Evolutionary conservation across 1,284 basidiomycete species (phyloP).

Genomic region (Ganoderma lingzhi): DNA sequence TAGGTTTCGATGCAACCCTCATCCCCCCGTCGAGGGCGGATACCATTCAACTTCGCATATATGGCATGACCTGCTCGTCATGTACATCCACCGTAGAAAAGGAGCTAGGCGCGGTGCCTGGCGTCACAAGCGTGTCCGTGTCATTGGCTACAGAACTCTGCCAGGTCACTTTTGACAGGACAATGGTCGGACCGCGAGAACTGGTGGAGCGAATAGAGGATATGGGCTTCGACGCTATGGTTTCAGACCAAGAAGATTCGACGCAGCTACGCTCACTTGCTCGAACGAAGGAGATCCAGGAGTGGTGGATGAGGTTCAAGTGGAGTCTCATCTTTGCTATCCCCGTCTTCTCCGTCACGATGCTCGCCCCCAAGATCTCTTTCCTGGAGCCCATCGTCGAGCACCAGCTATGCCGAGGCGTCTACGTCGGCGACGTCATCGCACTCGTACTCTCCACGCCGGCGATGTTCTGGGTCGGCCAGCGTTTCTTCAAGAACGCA

Average conservation of each 20-base stretch:
- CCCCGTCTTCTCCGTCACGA: slow-evolving; percentile 93
- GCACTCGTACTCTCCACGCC: slow-evolving; percentile 88
- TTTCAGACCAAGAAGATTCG: slow-evolving; percentile 83
- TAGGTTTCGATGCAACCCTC: slow-evolving; percentile 89
- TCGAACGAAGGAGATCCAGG: slow-evolving; percentile 90
- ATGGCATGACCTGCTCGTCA: slow-evolving; percentile 91
- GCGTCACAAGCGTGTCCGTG: slow-evolving; percentile 77
- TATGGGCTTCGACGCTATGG: slow-evolving; percentile 90
- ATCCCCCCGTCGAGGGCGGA: slow-evolving; percentile 73
- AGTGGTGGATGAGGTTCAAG: slow-evolving; percentile 88
- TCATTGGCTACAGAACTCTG: slow-evolving; percentile 80
- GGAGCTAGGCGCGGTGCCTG: slow-evolving; percentile 75
- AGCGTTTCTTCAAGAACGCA: slow-evolving; percentile 88
- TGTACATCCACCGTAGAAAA: slow-evolving; percentile 85
- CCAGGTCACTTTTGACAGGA: slow-evolving; percentile 80
- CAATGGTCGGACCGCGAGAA: slow-evolving; percentile 80
- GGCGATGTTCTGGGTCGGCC: slow-evolving; percentile 93
- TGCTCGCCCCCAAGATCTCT: slow-evolving; percentile 85
- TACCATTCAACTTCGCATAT: slow-evolving; percentile 78
- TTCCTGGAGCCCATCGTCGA: slow-evolving; percentile 60
- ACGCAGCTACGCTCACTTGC: slow-evolving; percentile 93
- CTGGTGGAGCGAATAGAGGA: slow-evolving; percentile 90
- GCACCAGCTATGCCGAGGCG: slow-evolving; percentile 61
- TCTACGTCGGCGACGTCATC: slow-evolving; percentile 89
- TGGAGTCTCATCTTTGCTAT: slow-evolving; percentile 84